Percentiles rank a stretch among this genome's conserved stretches.
Conservation (phyloP, 2,329 filamentous ascomycete species). For the Ploettnerulaceae sp. region DNA sequence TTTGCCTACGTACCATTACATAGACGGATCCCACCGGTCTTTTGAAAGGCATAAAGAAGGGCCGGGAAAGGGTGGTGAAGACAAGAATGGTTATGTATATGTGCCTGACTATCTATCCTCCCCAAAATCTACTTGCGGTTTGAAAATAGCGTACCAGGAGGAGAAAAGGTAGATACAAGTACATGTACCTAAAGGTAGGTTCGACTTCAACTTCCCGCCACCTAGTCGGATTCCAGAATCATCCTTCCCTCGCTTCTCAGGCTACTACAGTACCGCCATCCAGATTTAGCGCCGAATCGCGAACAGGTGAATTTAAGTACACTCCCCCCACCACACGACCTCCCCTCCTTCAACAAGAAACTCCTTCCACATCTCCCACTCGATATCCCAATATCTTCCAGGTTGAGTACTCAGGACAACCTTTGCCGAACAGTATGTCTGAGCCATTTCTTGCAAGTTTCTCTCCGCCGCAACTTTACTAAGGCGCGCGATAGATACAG, state of each 20-base stretch:
- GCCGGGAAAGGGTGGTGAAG: too few species aligned
- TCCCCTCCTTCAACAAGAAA: background rate
- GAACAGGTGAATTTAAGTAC: conserved; percentile 1
- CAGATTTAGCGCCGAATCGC: background rate
- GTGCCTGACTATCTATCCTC: too few species aligned
- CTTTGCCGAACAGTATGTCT: background rate
- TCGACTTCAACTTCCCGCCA: background rate
- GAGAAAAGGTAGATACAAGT: background rate
- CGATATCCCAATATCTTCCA: background rate
- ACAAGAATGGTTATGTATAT: too few species aligned
- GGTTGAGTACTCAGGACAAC: background rate
- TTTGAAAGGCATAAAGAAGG: too few species aligned
- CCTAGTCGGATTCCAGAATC: background rate
- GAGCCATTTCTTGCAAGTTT: background rate
- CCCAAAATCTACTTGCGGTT: too few species aligned
- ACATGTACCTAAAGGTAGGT: background rate
- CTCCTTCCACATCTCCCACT: background rate
- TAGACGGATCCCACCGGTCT: too few species aligned
- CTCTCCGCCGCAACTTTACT: background rate
- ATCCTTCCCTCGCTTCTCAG: background rate
- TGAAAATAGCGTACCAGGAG: background rate
- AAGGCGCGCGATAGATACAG: conserved; percentile 14
- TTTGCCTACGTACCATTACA: background rate
- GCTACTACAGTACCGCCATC: background rate
- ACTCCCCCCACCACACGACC: background rate